Evolutionary conservation across 768 basidiomycete genomes (phyloP).

Genomic region (Heimioporus sp.): DNA sequence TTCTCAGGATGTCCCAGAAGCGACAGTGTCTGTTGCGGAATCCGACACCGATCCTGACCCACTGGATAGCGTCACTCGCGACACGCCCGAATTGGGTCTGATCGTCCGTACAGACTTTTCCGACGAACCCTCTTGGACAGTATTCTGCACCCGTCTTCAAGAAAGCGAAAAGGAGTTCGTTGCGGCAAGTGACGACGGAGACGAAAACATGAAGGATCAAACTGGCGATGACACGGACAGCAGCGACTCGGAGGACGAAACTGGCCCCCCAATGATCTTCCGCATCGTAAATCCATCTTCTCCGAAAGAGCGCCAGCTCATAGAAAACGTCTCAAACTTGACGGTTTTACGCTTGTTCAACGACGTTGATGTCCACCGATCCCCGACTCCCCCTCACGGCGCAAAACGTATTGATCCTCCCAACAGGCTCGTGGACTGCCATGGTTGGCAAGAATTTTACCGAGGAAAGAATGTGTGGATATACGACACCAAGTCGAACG

Average conservation of each 20-base stretch:
- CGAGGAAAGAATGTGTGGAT: constrained; percentile 69
- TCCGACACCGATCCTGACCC: constrained; percentile 49
- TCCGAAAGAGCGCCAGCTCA: constrained; percentile 37
- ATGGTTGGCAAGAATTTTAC: constrained; percentile 75
- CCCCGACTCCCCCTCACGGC: constrained; percentile 47
- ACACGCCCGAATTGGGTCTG: constrained; percentile 54
- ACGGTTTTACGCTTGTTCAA: constrained; percentile 65
- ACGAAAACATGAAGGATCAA: constrained; percentile 10
- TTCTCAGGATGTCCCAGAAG: constrained; percentile 16
- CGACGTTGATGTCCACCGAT: constrained; percentile 62
- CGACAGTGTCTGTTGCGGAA: constrained; percentile 18
- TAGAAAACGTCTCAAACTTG: constrained; percentile 61
- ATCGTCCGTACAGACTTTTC: constrained; percentile 74
- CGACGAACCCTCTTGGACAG: constrained; percentile 62
- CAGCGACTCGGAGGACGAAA: constrained; percentile 30
- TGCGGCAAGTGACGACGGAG: constrained; percentile 21
- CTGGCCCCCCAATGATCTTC: constrained; percentile 45
- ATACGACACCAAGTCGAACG: constrained; percentile 66
- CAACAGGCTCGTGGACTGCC: constrained; percentile 59
- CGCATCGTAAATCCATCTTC: constrained; percentile 48
- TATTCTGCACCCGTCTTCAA: constrained; percentile 49
- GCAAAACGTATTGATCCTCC: constrained; percentile 45
- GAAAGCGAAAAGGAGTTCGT: constrained; percentile 58
- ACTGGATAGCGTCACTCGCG: constrained; percentile 44
- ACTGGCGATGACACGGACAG: neutral